Evolutionary conservation across 192 early-diverging fungal genomes (phyloP).

Genomic region (Umbelopsis sp.): DNA sequence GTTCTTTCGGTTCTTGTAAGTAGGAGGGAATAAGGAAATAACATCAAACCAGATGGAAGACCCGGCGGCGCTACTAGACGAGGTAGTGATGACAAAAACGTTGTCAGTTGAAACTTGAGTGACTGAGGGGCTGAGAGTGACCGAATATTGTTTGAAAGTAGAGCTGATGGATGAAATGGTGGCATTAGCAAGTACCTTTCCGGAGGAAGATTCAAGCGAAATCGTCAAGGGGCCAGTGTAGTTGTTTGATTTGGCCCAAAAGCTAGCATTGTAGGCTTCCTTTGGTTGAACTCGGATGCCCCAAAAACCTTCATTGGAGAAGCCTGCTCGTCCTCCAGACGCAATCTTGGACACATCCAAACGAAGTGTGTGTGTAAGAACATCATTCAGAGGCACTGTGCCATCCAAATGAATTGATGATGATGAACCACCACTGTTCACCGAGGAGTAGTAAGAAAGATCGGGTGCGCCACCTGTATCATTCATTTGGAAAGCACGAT

Average conservation of each 20-base stretch:
- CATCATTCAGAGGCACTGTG: slow-evolving; percentile 2
- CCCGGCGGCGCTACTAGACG: neutral
- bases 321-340: slow-evolving; percentile 12
- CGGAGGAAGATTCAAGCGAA: slow-evolving; percentile 15
- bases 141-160: slow-evolving; percentile 17
- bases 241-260: slow-evolving; percentile 20
- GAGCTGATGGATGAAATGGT: neutral
- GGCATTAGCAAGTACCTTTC: slow-evolving; percentile 15
- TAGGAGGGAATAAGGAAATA: slow-evolving; percentile 28
- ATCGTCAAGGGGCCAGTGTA: slow-evolving; percentile 26
- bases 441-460: slow-evolving; percentile 13
- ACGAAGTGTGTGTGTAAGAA: slow-evolving; percentile 17
- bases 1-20: slow-evolving; percentile 28
- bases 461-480: slow-evolving; percentile 21
- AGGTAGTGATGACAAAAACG: slow-evolving; percentile 13
- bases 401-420: slow-evolving; percentile 13
- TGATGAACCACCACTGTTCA: neutral
- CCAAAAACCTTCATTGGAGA: slow-evolving; percentile 27
- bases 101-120: slow-evolving; percentile 14
- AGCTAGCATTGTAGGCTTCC: slow-evolving; percentile 24
- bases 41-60: slow-evolving; percentile 28
- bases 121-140: neutral
- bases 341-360: slow-evolving; percentile 3
- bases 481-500: slow-evolving; percentile 27
- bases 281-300: slow-evolving; percentile 12